phyloP scores from a whole-genome alignment of 208 protist species.

The Acanthamoeba divionensis region DNA sequence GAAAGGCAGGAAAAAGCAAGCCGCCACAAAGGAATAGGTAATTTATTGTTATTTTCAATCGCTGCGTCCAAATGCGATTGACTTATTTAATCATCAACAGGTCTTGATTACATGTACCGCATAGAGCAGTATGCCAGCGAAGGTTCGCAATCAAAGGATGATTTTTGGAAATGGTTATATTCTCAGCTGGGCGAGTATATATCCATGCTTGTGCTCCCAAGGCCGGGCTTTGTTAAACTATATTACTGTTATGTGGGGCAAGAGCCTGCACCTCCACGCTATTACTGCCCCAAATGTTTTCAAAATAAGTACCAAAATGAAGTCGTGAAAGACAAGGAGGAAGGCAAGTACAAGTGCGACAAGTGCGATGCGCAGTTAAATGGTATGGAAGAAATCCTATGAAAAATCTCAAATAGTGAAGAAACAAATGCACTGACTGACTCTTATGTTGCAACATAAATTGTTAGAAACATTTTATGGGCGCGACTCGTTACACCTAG shows the following conservation, averaged over 20 bases:
- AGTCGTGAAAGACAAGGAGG: neutral
- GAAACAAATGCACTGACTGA: too few relatives aligned
- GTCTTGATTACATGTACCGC: slow-evolving; percentile 32
- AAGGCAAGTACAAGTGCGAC: neutral
- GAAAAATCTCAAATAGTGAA: too few relatives aligned
- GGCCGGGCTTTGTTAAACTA: slow-evolving; percentile 7
- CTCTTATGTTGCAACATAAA: neutral
- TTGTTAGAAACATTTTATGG: slow-evolving; percentile 4
- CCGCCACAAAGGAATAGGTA: too few relatives aligned
- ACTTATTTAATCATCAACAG: too few relatives aligned
- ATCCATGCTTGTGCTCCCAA: neutral
- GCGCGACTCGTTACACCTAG: neutral
- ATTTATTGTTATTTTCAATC: too few relatives aligned
- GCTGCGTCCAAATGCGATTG: too few relatives aligned
- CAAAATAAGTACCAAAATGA: neutral
- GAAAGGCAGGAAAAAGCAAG: neutral
- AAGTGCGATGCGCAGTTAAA: neutral
- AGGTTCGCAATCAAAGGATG: neutral
- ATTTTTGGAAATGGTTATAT: slow-evolving; percentile 37
- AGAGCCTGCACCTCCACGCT: neutral
- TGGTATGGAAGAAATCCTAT: neutral
- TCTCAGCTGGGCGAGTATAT: slow-evolving; percentile 40
- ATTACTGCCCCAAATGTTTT: slow-evolving; percentile 38
- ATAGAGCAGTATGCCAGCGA: neutral
- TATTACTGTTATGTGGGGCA: neutral